Evolutionary conservation across 202 grass and related monocot species (phyloP), one percentile per base, ranked within the genome.

Genomic region (Zizania palustris): DNA sequence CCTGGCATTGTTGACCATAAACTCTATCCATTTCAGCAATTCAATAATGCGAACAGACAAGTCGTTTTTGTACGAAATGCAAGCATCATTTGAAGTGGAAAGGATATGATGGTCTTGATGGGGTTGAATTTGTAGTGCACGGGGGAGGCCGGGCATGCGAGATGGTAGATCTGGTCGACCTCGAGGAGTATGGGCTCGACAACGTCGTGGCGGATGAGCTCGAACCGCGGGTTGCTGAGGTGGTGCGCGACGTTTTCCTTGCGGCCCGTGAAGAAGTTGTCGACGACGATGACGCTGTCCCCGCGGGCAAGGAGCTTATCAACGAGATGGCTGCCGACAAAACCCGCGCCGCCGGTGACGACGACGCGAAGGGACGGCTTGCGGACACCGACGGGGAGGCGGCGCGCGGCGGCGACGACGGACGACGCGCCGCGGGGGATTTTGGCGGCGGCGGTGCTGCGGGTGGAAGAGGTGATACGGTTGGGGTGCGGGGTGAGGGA

Each of bases 31-130:
- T 67, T 33, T 64, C 33, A 19, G 10, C 19, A 72, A 58, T 22
- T 71, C 5, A 82, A 72, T 16, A 65, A 63, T 42, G 11, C 65
- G 66, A 70, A 9, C 12, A 63, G 43, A 22, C 9, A 7, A 49
- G 2, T 7, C 18, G 28, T 45, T 7, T 20, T 50, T 18, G 42
- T 38, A 61, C 18, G n/a, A 37, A 41, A 73, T 49, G 74, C 56
- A 5, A 70, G 7, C 22, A 63, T 44, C 41, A 45, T 62, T 51
- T 53, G 21, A 1, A 13, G 59, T 7, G 28, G 45, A 16, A 85
- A 97, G 89, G 95, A 90, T 94, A 98, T 94, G 83, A 98, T 94
- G 46, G 95, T 94, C 78, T 98, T 98, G 87, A 98, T 94, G 62
- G 95, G 95, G 66, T 94, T 98, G 62, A 86, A 94, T 77, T 98